Conservation (phyloP, 2,329 filamentous ascomycete genomes). For the Apiospora koreana region DNA sequence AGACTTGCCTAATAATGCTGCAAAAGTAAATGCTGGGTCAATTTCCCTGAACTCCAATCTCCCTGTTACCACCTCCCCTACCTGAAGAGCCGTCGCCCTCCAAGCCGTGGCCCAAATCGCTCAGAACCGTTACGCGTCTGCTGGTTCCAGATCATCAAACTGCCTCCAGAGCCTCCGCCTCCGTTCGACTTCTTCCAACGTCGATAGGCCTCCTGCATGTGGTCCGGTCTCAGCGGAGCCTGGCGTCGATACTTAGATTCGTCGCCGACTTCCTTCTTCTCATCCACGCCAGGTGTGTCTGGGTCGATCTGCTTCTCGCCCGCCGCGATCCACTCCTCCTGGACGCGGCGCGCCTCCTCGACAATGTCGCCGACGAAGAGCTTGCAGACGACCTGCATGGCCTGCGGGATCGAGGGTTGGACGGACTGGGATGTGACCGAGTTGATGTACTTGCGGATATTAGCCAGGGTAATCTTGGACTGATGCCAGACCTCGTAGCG, state of each 20-base stretch:
- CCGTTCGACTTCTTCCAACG: slow-evolving; percentile 66
- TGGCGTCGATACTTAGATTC: slow-evolving; percentile 40
- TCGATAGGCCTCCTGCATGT: slow-evolving; percentile 71
- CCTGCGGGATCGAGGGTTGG: slow-evolving; percentile 70
- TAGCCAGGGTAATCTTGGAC: slow-evolving; percentile 66
- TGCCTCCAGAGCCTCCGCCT: slow-evolving; percentile 59
- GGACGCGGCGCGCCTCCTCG: slow-evolving; percentile 69
- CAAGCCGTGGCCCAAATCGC: slow-evolving; percentile 56
- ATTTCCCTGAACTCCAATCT: not conserved
- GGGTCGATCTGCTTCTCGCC: slow-evolving; percentile 53
- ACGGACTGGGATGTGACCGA: slow-evolving; percentile 80
- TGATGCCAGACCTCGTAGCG: slow-evolving; percentile 73
- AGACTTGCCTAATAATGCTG: not conserved
- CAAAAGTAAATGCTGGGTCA: not conserved
- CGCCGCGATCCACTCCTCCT: slow-evolving; percentile 67
- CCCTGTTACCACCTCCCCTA: slow-evolving; percentile 23
- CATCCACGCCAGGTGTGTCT: slow-evolving; percentile 43
- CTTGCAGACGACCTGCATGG: slow-evolving; percentile 76
- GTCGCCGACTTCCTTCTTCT: slow-evolving; percentile 35
- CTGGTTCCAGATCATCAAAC: slow-evolving; percentile 60
- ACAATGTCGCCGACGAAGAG: slow-evolving; percentile 77
- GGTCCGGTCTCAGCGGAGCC: slow-evolving; percentile 70
- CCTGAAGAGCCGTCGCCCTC: slow-evolving; percentile 54
- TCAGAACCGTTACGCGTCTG: slow-evolving; percentile 62
- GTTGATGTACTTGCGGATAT: slow-evolving; percentile 76